phyloP scores from a whole-genome alignment of 2,329 filamentous ascomycete genomes.

The Nothomitra cinnamomea region DNA sequence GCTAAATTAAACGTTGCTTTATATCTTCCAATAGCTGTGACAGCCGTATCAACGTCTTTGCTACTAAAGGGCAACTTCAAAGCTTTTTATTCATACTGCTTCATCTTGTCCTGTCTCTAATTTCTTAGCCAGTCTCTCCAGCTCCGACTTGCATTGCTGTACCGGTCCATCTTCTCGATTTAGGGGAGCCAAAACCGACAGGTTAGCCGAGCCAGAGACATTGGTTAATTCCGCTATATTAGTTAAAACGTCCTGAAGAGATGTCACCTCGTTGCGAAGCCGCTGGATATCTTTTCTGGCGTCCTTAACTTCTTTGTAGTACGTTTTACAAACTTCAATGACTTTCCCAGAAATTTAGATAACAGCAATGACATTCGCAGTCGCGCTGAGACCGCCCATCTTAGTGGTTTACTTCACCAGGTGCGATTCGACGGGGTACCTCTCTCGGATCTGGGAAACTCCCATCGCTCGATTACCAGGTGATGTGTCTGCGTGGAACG shows the following conservation, averaged over 20 bases:
- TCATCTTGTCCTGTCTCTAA: not conserved
- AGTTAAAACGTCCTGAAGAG: conserved; percentile 6
- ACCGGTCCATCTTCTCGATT: not conserved
- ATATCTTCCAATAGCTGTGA: conserved; percentile 8
- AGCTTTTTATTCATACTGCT: not conserved
- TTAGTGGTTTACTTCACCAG: too few species aligned
- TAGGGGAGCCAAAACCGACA: not conserved
- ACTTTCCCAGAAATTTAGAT: conserved; percentile 8
- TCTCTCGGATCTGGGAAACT: too few species aligned
- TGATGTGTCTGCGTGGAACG: too few species aligned
- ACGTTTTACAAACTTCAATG: conserved; percentile 7
- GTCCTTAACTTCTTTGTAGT: conserved; percentile 8
- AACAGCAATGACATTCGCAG: conserved; percentile 8
- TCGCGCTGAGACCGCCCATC: conserved; percentile 10
- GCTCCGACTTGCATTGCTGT: not conserved
- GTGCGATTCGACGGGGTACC: too few species aligned
- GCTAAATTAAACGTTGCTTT: too few species aligned
- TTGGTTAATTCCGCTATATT: not conserved
- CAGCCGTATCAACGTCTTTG: conserved; percentile 10
- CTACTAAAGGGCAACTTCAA: conserved; percentile 14
- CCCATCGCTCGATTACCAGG: too few species aligned
- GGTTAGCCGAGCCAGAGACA: not conserved
- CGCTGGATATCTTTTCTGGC: conserved; percentile 10
- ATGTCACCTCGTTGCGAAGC: conserved; percentile 7
- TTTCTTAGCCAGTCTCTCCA: not conserved